phyloP scores from a whole-genome alignment of 2,329 filamentous ascomycete species.

The Alternaria novae-zelandiae region DNA sequence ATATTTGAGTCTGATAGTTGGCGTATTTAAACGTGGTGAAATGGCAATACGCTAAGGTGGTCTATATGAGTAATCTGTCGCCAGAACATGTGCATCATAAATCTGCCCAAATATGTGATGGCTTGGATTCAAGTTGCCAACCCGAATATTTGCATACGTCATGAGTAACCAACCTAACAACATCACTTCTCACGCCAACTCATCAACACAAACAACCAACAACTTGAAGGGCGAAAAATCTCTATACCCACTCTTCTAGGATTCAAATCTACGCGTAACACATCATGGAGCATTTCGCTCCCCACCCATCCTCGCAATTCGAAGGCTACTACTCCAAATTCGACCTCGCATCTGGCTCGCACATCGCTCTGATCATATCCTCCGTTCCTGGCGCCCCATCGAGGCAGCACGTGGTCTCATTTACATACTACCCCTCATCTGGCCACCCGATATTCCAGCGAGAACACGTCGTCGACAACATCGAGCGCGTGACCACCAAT shows the following conservation, averaged over 20 bases:
- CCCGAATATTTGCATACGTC: slow-evolving; percentile 20
- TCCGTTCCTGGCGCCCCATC: slow-evolving; percentile 51
- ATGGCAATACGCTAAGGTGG: neutral
- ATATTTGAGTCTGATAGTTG: neutral
- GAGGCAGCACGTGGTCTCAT: slow-evolving; percentile 55
- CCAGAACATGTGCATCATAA: neutral
- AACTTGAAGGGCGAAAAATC: neutral
- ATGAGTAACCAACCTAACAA: slow-evolving; percentile 15
- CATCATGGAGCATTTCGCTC: slow-evolving; percentile 52
- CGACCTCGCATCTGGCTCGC: slow-evolving; percentile 53
- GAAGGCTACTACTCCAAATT: slow-evolving; percentile 62
- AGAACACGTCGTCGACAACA: slow-evolving; percentile 52
- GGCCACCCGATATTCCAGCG: slow-evolving; percentile 47
- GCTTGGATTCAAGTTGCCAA: neutral
- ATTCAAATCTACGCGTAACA: too few species aligned
- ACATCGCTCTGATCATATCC: slow-evolving; percentile 56
- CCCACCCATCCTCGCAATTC: slow-evolving; percentile 52
- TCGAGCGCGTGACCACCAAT: slow-evolving; percentile 43
- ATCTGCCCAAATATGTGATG: neutral
- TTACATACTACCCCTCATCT: slow-evolving; percentile 55
- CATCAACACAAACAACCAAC: neutral
- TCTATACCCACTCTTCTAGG: neutral
- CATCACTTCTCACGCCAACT: neutral
- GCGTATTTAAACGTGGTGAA: neutral
- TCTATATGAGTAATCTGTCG: neutral